Base-by-base conservation (phyloP, 805 yeast species). In the Kodamaea neixiangensis region DNA sequence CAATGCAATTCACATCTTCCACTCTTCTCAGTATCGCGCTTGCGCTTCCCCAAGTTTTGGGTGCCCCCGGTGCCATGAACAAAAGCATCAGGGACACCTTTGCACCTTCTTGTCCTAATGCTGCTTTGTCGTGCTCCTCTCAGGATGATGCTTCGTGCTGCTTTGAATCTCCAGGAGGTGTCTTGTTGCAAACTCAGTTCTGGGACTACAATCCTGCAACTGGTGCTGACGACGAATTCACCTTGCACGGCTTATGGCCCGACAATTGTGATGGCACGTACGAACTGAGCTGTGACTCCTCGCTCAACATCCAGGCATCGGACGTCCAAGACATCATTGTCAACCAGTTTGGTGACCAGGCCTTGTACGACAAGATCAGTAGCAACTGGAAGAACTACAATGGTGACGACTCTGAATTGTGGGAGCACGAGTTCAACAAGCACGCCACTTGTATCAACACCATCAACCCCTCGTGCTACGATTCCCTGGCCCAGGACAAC, bases 401-500 rank as follows among this genome's bases (percentile, higher is more conserved):
- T 46, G 89, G 89, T 11, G 66, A 79, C 49, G 91, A 87, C 63
- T 25, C 47, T 5, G 65, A 76, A 5, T 71, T 91, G 46, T 91
- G 97, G 97, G 76, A 80, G 38, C 97, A 92, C 67, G 97, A 91
- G 68, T 91, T 81, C 76, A 91, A 92, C 72, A 92, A 92, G 66
- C 97, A 91, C 65, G 97, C 92, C 18, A 89, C 97, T 9, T 91
- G 97, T 70, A 83, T 90, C 78, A 81, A 85, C 47, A 89, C 97
- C 0, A 71, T 92, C 40, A 81, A 77, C 51, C 87, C 93, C 3
- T 57, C 66, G 3, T 91, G 97, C 66, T 91, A 90, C 67, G 40
- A 40, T n/a, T 38, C 37, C 10, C 69, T 69, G 5, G 57, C 55
- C 14, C 51, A 54, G 22, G 65, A 64, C 54, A 58, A 67, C 53